Percentiles rank a stretch among this genome's conserved stretches.
These are phyloP conservation scores for Botryotinia globosa DNA, from an alignment of 2,329 filamentous ascomycete species.

Conservation along the genomic window DNA sequence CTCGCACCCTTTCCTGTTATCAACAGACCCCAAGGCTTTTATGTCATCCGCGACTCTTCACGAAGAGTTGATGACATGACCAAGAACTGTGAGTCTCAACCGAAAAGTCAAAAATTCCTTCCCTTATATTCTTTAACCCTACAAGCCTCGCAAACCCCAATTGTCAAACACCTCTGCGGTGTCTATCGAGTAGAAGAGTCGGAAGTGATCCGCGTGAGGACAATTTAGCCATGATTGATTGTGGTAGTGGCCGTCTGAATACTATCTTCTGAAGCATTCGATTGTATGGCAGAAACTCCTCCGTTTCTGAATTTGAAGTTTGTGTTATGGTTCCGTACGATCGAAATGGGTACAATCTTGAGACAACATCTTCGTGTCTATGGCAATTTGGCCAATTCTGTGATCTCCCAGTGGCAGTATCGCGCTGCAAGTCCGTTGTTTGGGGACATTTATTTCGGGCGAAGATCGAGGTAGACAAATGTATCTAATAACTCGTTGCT, in stretches of 20 bases:
- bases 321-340: background rate
- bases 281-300: background rate
- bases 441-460: background rate
- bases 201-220: background rate
- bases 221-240: background rate
- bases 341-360: background rate
- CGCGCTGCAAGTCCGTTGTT: background rate
- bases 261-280: background rate
- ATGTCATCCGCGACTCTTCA: background rate
- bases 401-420: background rate
- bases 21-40: background rate
- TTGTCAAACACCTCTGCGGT: background rate
- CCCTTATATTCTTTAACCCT: background rate
- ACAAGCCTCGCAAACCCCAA: background rate
- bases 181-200: background rate
- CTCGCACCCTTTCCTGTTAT: background rate
- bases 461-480: background rate
- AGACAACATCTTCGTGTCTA: background rate
- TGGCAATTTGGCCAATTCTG: background rate
- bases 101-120: accelerated
- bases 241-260: accelerated
- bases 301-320: background rate
- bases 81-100: background rate
- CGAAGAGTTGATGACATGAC: background rate
- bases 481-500: too few species aligned